A percentile compares a stretch with the other conserved stretches of the same genome.
These are phyloP conservation scores for Pelargonium cotyledonis DNA, from an alignment of 441 rosid genomes.

Conservation along the genomic window DNA sequence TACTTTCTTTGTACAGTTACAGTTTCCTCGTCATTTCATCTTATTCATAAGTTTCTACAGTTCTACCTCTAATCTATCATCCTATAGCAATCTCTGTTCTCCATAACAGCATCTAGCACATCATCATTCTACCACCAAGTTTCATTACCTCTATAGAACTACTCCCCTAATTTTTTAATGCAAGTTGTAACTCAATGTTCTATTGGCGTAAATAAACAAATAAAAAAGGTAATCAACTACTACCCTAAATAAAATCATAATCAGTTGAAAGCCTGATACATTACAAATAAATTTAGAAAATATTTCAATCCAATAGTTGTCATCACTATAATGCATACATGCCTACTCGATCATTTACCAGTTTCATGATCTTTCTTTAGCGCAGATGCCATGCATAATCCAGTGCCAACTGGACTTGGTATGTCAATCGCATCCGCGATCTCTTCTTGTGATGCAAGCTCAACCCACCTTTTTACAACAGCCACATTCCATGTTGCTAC, in stretches of 20 bases:
- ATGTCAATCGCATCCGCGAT: slow-evolving; percentile 69
- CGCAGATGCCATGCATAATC: slow-evolving; percentile 92
- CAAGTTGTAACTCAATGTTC: no score
- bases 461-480: slow-evolving; percentile 88
- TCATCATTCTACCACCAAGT: no score
- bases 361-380: slow-evolving; percentile 83
- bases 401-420: slow-evolving; percentile 81
- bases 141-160: no score
- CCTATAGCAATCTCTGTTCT: no score
- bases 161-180: no score
- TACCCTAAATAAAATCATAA: neutral
- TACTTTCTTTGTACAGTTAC: no score
- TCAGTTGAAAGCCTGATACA: neutral
- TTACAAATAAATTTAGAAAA: neutral
- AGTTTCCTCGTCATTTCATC: no score
- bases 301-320: slow-evolving; percentile 4
- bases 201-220: neutral
- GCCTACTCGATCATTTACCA: slow-evolving; percentile 46
- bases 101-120: no score
- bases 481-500: slow-evolving; percentile 87
- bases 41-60: no score
- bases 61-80: no score
- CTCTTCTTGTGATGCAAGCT: slow-evolving; percentile 68
- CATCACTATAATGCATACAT: neutral
- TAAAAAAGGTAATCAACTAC: neutral